phyloP scores from a whole-genome alignment of 1,139 yeast genomes.

The Candida dubliniensis region DNA sequence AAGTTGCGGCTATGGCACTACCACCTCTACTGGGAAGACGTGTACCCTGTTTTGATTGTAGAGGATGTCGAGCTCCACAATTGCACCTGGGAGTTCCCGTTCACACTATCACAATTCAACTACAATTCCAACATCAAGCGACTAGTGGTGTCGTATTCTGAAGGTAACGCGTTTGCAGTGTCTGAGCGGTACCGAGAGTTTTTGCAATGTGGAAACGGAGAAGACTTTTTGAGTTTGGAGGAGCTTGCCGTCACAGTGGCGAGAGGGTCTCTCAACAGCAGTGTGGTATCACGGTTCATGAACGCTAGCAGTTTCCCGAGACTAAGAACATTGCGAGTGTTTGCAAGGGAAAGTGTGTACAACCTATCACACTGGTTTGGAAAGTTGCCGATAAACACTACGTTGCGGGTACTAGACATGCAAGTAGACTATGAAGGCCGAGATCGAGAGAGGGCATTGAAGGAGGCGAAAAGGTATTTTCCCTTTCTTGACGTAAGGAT shows the following conservation, averaged over 20 bases:
- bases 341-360: not conserved
- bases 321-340: not conserved
- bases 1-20: conserved; percentile 28
- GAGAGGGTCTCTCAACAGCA: not conserved
- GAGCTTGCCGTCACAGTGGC: conserved; percentile 4
- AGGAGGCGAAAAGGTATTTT: not conserved
- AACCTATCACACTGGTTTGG: not conserved
- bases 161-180: conserved; percentile 32
- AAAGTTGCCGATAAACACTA: not conserved
- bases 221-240: conserved; percentile 22
- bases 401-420: not conserved
- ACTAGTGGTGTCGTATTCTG: conserved; percentile 28
- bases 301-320: not conserved
- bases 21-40: conserved; percentile 33
- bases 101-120: conserved; percentile 35
- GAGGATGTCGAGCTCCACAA: conserved; percentile 24
- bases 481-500: not conserved
- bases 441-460: not conserved
- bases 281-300: not conserved
- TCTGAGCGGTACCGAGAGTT: conserved; percentile 40
- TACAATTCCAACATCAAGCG: conserved; percentile 19
- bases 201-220: conserved; percentile 19
- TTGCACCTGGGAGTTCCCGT: conserved; percentile 50
- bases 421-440: not conserved
- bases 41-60: conserved; percentile 10